Percentiles rank a stretch among this genome's conserved stretches.
These are phyloP conservation scores for Populus pruinosa DNA, from an alignment of 345 rosid species.

Conservation along the genomic window DNA sequence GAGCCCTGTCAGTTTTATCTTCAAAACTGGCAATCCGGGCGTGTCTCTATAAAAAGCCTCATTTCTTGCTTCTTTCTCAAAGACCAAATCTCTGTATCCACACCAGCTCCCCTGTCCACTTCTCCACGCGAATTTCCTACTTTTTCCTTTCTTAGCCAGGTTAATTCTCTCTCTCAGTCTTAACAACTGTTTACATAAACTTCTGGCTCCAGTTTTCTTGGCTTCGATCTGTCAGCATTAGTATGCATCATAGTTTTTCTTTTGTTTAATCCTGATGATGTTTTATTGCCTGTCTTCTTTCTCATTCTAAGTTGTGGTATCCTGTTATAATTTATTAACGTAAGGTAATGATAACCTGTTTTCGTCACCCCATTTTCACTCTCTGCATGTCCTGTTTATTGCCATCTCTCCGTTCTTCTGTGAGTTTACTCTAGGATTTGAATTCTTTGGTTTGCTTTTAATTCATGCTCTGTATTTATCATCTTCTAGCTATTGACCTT, in stretches of 20 bases:
- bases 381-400: background rate
- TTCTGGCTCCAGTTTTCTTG: background rate
- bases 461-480: background rate
- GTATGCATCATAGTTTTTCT: background rate
- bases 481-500: background rate
- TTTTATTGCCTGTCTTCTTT: background rate
- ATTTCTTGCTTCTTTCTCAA: background rate
- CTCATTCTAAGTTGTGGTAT: background rate
- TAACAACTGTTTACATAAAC: background rate
- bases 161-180: background rate
- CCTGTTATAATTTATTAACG: background rate
- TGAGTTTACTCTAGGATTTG: no score
- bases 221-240: constrained; percentile 15
- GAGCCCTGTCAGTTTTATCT: constrained; percentile 30
- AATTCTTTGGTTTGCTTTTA: background rate
- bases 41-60: constrained; percentile 3
- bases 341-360: background rate
- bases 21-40: background rate
- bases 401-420: background rate
- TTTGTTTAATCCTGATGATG: no score
- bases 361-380: background rate
- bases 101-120: no score
- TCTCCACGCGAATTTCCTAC: background rate
- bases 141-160: background rate
- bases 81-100: background rate